Base-by-base conservation (phyloP, 1,284 basidiomycete species). In the Fomitopsis pinicola region DNA sequence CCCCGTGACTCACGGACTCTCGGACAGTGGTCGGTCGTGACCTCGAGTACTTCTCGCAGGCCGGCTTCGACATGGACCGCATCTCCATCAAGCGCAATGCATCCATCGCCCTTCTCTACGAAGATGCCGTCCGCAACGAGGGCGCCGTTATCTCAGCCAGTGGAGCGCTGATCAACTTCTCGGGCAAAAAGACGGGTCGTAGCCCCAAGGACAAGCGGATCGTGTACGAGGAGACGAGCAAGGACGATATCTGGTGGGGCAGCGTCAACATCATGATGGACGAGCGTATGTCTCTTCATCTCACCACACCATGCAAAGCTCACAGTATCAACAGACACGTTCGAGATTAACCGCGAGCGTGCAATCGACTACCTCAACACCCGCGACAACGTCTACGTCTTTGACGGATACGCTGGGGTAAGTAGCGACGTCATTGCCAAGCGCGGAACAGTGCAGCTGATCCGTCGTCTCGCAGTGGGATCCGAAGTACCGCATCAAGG, bases 241-340 rank as follows among this genome's bases (percentile, higher is more conserved):
- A 95, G 78, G 95, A 98, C 75, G 89, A 98, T 68, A 92, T 99
- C 76, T 99, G 97, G 97, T 99, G 97, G 97, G 97, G 97, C 52
- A 92, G 94, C 59, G 96, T 99, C 71, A 99, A 99, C 83, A 99
- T 99, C 81, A 97, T 97, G 85, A 92, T 98, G 89, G 97, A 98
- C 74, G 93, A 93, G 71, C 91, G 92, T 94, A 73, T 71, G 92
- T 84, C 40, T 1, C 26, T 10, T 50, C 57, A 40, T 19, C 6
- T 26, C 2, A 15, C 17, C n/a, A 26, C n/a, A 40, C 19, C 28
- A 7, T 40, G 26, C 17, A 17, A 38, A 40, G 15, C 56, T 64
- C 40, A 69, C 46, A 42, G 3, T 8, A 12, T 1, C 38, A 3
- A 1, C 66, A 94, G 92, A 99, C 84, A 99, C 97, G 15, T 99